phyloP scores from a whole-genome alignment of 768 basidiomycete species.

The Tricholoma sp. region DNA sequence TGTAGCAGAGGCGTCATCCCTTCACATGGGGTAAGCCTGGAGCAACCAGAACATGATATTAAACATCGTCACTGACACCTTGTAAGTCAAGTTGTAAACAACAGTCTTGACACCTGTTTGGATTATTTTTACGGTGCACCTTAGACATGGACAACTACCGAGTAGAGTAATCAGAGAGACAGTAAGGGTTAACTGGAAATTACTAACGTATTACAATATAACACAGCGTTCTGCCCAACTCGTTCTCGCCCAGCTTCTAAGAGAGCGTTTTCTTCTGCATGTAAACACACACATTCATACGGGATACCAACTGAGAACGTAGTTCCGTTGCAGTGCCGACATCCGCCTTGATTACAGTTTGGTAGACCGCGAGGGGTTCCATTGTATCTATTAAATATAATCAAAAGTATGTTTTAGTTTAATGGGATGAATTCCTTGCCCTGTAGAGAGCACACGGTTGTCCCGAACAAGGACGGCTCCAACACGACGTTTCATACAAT shows the following conservation, averaged over 20 bases:
- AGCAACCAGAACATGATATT: not conserved
- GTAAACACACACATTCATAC: constrained; percentile 87
- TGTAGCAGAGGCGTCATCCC: constrained; percentile 76
- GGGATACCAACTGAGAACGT: constrained; percentile 38
- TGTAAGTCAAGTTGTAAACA: constrained; percentile 92
- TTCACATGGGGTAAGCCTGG: constrained; percentile 22
- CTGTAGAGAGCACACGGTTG: constrained; percentile 73
- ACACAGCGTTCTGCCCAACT: constrained; percentile 72
- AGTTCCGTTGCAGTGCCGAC: constrained; percentile 67
- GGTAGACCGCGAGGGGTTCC: constrained; percentile 87
- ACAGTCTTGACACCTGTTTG: constrained; percentile 90
- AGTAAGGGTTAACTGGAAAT: not conserved
- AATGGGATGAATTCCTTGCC: constrained; percentile 34
- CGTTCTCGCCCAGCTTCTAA: constrained; percentile 91
- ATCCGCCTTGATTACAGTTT: constrained; percentile 94
- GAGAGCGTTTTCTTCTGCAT: constrained; percentile 97
- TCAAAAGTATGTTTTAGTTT: constrained; percentile 1
- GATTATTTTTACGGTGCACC: constrained; percentile 95
- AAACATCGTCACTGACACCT: constrained; percentile 60
- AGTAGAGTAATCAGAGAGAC: not conserved
- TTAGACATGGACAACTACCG: constrained; percentile 91
- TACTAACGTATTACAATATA: constrained; percentile 97
- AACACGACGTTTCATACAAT: constrained; percentile 96
- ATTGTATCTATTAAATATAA: constrained; percentile 65
- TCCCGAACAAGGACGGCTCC: constrained; percentile 90